phyloP scores from a whole-genome alignment of 2,329 filamentous ascomycete species.

The Sporothrix mexicana region DNA sequence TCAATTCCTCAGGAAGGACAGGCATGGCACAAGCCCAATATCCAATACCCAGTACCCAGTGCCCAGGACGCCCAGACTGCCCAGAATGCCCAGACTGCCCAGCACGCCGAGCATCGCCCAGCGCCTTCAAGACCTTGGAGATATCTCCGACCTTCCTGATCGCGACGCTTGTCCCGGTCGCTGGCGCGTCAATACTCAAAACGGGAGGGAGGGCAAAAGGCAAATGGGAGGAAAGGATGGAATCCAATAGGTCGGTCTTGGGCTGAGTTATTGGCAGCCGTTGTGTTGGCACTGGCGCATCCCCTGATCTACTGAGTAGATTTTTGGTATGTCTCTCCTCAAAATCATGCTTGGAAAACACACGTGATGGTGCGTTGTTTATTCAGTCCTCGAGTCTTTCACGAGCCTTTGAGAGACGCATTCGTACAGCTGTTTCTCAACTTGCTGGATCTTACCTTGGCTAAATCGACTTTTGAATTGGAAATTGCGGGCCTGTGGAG shows the following conservation, averaged over 20 bases:
- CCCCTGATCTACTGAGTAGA: too few relatives aligned
- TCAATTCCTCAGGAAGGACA: background rate
- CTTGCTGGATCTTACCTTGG: background rate
- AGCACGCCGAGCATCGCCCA: slow-evolving; percentile 1
- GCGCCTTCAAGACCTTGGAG: background rate
- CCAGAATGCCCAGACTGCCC: slow-evolving; percentile 1
- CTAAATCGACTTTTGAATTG: background rate
- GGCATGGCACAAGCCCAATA: too few relatives aligned
- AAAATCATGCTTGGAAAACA: background rate
- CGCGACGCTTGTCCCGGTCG: background rate
- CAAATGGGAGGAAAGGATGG: too few relatives aligned
- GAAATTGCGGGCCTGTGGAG: too few relatives aligned
- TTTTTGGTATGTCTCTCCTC: too few relatives aligned
- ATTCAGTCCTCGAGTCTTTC: background rate
- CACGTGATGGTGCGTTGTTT: background rate
- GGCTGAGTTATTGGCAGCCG: too few relatives aligned
- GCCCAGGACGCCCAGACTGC: background rate
- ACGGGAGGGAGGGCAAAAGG: background rate
- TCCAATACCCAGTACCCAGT: too few relatives aligned
- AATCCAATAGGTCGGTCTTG: too few relatives aligned
- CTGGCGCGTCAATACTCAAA: background rate
- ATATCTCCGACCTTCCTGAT: slow-evolving; percentile 17
- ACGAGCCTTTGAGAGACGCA: too few relatives aligned
- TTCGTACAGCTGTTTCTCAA: too few relatives aligned
- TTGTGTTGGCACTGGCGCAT: too few relatives aligned